phyloP scores from a whole-genome alignment of 495 filamentous ascomycete genomes.

The Penicillium daleae region DNA sequence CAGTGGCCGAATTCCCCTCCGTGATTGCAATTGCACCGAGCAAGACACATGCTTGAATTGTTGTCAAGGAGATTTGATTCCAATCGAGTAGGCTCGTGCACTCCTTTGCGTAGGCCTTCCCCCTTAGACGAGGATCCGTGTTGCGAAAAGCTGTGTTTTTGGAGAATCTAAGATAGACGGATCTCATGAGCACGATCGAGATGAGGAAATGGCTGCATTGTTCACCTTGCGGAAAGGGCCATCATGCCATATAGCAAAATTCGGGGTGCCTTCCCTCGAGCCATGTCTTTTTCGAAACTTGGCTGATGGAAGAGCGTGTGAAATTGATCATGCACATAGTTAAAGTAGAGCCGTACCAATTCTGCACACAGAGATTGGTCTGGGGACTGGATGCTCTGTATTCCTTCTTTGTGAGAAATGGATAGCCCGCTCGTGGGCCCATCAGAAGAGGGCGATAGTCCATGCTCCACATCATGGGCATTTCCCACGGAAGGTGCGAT shows the following conservation, averaged over 20 bases:
- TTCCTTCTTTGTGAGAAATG: not conserved
- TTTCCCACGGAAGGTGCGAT: too few species aligned
- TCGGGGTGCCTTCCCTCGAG: constrained; percentile 17
- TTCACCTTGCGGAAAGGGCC: constrained; percentile 35
- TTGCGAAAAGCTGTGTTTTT: constrained; percentile 24
- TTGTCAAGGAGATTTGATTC: constrained; percentile 37
- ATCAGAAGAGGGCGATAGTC: not conserved
- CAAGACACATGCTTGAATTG: constrained; percentile 42
- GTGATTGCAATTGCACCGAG: constrained; percentile 36
- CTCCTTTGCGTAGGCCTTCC: constrained; percentile 25
- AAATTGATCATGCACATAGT: constrained; percentile 46
- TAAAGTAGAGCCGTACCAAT: constrained; percentile 42
- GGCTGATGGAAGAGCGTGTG: constrained; percentile 44
- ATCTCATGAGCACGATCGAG: not conserved
- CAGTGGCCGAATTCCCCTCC: constrained; percentile 23
- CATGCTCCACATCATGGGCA: not conserved
- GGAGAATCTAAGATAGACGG: constrained; percentile 28
- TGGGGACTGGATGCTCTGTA: not conserved
- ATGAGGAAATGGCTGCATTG: not conserved
- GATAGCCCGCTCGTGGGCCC: not conserved
- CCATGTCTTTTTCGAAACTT: constrained; percentile 33
- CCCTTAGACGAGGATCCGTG: constrained; percentile 31
- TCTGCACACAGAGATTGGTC: constrained; percentile 28
- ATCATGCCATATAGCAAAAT: constrained; percentile 37
- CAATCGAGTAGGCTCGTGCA: constrained; percentile 33